Percentiles rank a stretch among this genome's conserved stretches.
Conservation (phyloP, 1,284 basidiomycete species). For the Entoloma clypeatum region DNA sequence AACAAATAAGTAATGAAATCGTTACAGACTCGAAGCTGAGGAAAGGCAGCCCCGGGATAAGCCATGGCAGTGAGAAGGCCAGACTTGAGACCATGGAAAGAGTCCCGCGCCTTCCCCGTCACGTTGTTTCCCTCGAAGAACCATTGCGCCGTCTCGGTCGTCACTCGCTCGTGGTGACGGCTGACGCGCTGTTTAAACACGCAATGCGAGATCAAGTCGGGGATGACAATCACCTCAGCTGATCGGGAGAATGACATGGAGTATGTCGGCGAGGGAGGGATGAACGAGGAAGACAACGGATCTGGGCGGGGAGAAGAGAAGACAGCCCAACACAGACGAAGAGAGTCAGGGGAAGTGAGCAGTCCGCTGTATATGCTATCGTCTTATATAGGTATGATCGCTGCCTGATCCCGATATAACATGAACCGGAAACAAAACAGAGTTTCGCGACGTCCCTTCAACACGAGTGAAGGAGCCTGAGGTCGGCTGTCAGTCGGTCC, state of each 20-base stretch:
- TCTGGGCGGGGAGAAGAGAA: too few species aligned
- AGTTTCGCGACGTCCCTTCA: too few species aligned
- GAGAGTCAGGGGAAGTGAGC: too few species aligned
- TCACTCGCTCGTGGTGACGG: conserved; percentile 53
- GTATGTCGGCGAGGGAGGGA: conserved; percentile 13
- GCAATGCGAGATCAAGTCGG: conserved; percentile 68
- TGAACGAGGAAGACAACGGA: too few species aligned
- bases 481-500: too few species aligned
- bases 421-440: too few species aligned
- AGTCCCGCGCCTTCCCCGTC: conserved; percentile 44
- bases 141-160: conserved; percentile 62
- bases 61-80: conserved; percentile 57
- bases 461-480: too few species aligned
- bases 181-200: conserved; percentile 52
- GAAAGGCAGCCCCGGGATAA: conserved; percentile 50
- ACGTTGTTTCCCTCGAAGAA: conserved; percentile 60
- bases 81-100: conserved; percentile 61
- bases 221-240: conserved; percentile 43
- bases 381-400: too few species aligned
- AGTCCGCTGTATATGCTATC: too few species aligned
- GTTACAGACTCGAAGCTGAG: conserved; percentile 53
- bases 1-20: conserved; percentile 61
- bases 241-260: conserved; percentile 23
- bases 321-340: too few species aligned
- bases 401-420: too few species aligned